Percentiles rank a stretch among this genome's conserved stretches.
phyloP scores from a whole-genome alignment of 495 filamentous ascomycete species.

The Staphylotrichum longicolle region DNA sequence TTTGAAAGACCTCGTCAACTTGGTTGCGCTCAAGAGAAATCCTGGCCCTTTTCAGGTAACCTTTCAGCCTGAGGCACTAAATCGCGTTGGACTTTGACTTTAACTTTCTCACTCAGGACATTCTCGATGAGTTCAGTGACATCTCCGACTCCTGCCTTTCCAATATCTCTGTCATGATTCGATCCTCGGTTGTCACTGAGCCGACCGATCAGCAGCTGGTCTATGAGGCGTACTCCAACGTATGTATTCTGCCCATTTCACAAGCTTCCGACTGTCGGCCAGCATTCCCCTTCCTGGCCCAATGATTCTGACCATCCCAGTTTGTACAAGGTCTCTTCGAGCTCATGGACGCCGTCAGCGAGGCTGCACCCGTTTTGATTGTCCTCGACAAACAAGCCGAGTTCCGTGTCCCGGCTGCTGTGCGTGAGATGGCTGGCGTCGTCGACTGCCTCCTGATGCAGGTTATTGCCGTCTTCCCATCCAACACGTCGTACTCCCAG shows the following conservation, averaged over 20 bases:
- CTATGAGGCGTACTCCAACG: conserved; percentile 28
- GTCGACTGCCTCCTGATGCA: conserved; percentile 23
- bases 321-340: conserved; percentile 28
- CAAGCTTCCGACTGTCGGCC: not conserved
- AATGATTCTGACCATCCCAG: conserved; percentile 10
- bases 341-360: conserved; percentile 23
- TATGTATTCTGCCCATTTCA: conserved; percentile 3
- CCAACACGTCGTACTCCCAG: conserved; percentile 20
- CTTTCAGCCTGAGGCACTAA: not conserved
- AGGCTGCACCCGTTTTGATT: conserved; percentile 21
- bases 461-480: conserved; percentile 26
- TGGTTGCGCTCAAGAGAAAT: conserved; percentile 18
- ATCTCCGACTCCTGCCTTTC: conserved; percentile 28
- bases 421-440: conserved; percentile 21
- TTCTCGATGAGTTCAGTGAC: conserved; percentile 28
- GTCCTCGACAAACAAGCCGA: conserved; percentile 28
- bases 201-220: conserved; percentile 23
- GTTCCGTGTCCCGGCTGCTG: conserved; percentile 25
- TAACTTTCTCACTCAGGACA: conserved; percentile 18
- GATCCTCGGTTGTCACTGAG: conserved; percentile 21
- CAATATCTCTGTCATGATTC: conserved; percentile 30
- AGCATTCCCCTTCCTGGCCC: not conserved
- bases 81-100: not conserved
- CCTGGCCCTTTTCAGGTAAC: conserved; percentile 27
- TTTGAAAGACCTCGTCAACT: conserved; percentile 26